Evolutionary conservation across 495 filamentous ascomycete genomes (phyloP).

Genomic region (Penicillium odoratum): DNA sequence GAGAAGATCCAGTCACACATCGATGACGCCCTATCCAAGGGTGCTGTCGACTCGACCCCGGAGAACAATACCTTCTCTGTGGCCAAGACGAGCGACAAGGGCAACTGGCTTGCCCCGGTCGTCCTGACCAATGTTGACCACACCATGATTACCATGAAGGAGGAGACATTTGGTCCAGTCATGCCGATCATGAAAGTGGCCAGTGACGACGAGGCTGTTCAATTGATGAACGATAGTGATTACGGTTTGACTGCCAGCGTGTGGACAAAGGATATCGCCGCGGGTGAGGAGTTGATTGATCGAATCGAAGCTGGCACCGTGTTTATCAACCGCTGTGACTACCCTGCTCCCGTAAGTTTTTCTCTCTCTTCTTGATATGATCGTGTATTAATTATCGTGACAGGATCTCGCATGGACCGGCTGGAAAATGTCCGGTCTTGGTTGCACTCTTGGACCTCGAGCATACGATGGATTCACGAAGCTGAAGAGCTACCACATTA

Average conservation of each 20-base stretch:
- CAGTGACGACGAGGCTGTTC: constrained; percentile 76
- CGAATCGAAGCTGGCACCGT: constrained; percentile 91
- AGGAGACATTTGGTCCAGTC: constrained; percentile 95
- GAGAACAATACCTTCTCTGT: constrained; percentile 67
- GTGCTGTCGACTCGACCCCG: constrained; percentile 81
- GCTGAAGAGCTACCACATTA: constrained; percentile 94
- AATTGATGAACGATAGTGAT: constrained; percentile 91
- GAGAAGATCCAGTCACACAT: constrained; percentile 79
- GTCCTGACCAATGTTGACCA: constrained; percentile 82
- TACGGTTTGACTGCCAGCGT: constrained; percentile 96
- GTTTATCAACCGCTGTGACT: constrained; percentile 94
- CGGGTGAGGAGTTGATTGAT: constrained; percentile 76
- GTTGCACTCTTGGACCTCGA: constrained; percentile 82
- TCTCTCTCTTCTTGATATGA: constrained; percentile 3
- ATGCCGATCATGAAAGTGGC: constrained; percentile 94
- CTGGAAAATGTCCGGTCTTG: constrained; percentile 95
- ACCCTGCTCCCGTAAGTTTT: constrained; percentile 78
- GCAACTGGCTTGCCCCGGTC: constrained; percentile 85
- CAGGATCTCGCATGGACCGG: constrained; percentile 97
- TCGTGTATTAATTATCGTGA: constrained; percentile 20
- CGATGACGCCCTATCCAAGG: constrained; percentile 79
- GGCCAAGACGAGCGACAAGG: constrained; percentile 60
- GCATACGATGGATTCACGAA: constrained; percentile 95
- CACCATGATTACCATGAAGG: constrained; percentile 85
- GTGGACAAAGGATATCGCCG: constrained; percentile 87